phyloP scores from a whole-genome alignment of 768 basidiomycete genomes.

The Pleurotus djamor region DNA sequence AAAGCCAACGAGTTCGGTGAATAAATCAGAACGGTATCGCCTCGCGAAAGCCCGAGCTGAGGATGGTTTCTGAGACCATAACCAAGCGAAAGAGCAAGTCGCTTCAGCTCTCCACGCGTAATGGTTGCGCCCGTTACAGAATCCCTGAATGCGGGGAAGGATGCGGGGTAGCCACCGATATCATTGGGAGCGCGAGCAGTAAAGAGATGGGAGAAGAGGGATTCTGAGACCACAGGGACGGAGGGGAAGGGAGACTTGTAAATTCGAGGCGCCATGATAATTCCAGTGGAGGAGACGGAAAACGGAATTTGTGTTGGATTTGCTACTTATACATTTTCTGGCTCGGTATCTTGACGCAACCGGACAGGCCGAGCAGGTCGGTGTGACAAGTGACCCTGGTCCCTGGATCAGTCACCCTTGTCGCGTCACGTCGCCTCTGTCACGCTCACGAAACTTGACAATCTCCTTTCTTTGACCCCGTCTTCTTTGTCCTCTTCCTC shows the following conservation, averaged over 20 bases:
- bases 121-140: conserved; percentile 42
- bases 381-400: no score
- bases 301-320: neutral
- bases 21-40: conserved; percentile 63
- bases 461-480: neutral
- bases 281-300: neutral
- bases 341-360: no score
- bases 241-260: conserved; percentile 44
- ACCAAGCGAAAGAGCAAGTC: conserved; percentile 42
- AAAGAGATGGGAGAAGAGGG: conserved; percentile 51
- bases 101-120: conserved; percentile 42
- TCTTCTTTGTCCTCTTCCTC: neutral
- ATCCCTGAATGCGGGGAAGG: conserved; percentile 51
- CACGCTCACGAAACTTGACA: no score
- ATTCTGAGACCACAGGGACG: conserved; percentile 34
- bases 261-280: conserved; percentile 36
- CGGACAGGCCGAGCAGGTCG: no score
- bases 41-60: conserved; percentile 30
- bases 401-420: no score
- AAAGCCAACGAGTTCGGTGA: conserved; percentile 64
- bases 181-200: conserved; percentile 14
- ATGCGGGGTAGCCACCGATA: conserved; percentile 31
- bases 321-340: no score
- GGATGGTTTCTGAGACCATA: conserved; percentile 51
- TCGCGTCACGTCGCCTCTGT: no score